phyloP scores from a whole-genome alignment of 2,329 filamentous ascomycete genomes.

The Alternaria burnsii region DNA sequence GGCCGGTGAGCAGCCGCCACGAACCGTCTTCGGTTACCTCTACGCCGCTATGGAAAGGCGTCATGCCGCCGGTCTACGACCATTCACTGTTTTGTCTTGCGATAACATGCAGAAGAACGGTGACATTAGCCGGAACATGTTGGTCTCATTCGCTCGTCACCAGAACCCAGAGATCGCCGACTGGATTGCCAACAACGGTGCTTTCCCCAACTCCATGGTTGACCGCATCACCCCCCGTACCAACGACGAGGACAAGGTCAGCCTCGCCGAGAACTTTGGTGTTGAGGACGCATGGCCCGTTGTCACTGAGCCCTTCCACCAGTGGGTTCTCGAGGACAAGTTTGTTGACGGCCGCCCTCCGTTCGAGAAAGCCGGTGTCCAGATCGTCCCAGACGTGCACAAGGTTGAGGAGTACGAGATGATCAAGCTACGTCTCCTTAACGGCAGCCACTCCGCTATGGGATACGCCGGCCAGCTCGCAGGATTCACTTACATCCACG shows the following conservation, averaged over 20 bases:
- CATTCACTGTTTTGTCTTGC: conserved; percentile 42
- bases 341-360: conserved; percentile 39
- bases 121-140: conserved; percentile 39
- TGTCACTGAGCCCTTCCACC: conserved; percentile 41
- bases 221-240: conserved; percentile 43
- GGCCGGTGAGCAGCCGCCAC: conserved; percentile 31
- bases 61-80: conserved; percentile 35
- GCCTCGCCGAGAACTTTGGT: conserved; percentile 34
- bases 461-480: conserved; percentile 37
- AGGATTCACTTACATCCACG: conserved; percentile 40
- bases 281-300: conserved; percentile 40
- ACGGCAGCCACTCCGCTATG: conserved; percentile 40
- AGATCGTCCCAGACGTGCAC: conserved; percentile 37
- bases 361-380: conserved; percentile 42
- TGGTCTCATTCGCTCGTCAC: conserved; percentile 34
- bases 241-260: conserved; percentile 31
- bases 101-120: conserved; percentile 46
- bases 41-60: conserved; percentile 36
- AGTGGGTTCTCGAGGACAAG: conserved; percentile 44
- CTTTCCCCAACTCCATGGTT: conserved; percentile 44
- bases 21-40: conserved; percentile 40
- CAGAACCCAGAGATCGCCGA: conserved; percentile 35
- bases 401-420: conserved; percentile 41
- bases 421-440: conserved; percentile 40
- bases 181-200: conserved; percentile 39